Base-by-base conservation (phyloP, 1,284 basidiomycete genomes). In the Kwoniella shivajii region DNA sequence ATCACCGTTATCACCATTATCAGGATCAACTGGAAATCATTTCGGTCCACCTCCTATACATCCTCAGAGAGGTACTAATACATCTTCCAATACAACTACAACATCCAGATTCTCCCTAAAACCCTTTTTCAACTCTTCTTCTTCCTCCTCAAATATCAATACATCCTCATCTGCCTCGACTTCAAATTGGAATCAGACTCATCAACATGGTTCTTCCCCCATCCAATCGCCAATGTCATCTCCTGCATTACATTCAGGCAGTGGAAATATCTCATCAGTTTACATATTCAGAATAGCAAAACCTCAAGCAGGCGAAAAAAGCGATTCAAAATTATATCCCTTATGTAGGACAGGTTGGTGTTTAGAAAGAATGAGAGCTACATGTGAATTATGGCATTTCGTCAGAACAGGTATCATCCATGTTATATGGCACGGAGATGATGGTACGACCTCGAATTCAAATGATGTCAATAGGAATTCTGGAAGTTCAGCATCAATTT, bases 321-420 rank as follows among this genome's bases (percentile, higher is more conserved):
- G 63, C 30, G 65, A 72, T 24, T 54, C 63, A 20, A 73, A 71
- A 54, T 38, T 66, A n/a, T 89, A 92, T 75, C 87, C 89, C 1
- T 79, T 94, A 9, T 90, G 90, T 69, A 79, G 82, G 22, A 84
- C 83, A 44, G 85, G 87, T 13, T 78, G 77, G 77, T 78, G 77
- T 58, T 63, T 78, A 18, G 75, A 74, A 50, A 63, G 74, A n/a
- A 43, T 96, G 18, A 84, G 92, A 11, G 84, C 88, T n/a, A 91
- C 92, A 18, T 95, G 92, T 74, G 88, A 88, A 10, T 80, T 96
- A 24, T 96, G 93, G 91, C 86, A 88, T 20, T 96, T 91, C 71
- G 84, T 96, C 37, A 85, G 91, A 29, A 86, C 84, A 1, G 85
- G 88, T 16, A 81, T 96, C 56, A 82, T 95, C 29, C 88, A 91